These are phyloP conservation scores for Ilex aquifolium DNA, from an alignment of 257 asterid species.

Conservation along the genomic window DNA sequence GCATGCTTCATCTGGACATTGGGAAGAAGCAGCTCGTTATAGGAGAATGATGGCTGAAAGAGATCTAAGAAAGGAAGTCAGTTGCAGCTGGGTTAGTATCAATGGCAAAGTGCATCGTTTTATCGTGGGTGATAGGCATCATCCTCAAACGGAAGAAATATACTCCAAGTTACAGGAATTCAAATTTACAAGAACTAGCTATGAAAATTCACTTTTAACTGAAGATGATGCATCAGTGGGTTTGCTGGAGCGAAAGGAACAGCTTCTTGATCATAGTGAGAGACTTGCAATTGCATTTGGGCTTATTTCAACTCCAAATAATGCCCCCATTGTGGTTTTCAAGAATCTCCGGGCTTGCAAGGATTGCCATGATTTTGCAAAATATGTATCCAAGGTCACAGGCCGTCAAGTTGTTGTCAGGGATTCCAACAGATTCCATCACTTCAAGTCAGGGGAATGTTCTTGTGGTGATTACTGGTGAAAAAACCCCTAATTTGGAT, in stretches of 20 bases:
- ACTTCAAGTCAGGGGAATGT: conserved; percentile 41
- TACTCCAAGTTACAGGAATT: conserved; percentile 39
- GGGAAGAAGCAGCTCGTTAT: conserved; percentile 44
- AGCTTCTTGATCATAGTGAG: conserved; percentile 52
- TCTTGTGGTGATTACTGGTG: conserved; percentile 66
- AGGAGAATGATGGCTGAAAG: conserved; percentile 42
- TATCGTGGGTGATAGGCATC: conserved; percentile 49
- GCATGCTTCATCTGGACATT: conserved; percentile 26
- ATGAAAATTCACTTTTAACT: conserved; percentile 11
- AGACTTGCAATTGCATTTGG: conserved; percentile 62
- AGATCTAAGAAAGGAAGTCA: conserved; percentile 34
- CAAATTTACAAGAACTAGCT: conserved; percentile 4
- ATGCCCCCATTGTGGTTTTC: conserved; percentile 33
- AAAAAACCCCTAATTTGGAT: background rate
- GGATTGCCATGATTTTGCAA: conserved; percentile 55
- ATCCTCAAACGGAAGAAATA: conserved; percentile 37
- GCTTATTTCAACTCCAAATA: conserved; percentile 29
- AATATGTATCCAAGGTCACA: conserved; percentile 33
- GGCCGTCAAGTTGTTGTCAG: conserved; percentile 39
- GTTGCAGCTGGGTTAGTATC: conserved; percentile 56
- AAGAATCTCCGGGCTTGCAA: conserved; percentile 60
- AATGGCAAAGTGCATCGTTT: conserved; percentile 38
- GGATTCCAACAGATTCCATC: conserved; percentile 56
- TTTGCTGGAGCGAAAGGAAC: conserved; percentile 32
- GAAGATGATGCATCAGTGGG: conserved; percentile 20